Base-by-base conservation (phyloP, 2,329 filamentous ascomycete species). In the Colletotrichum sp. region DNA sequence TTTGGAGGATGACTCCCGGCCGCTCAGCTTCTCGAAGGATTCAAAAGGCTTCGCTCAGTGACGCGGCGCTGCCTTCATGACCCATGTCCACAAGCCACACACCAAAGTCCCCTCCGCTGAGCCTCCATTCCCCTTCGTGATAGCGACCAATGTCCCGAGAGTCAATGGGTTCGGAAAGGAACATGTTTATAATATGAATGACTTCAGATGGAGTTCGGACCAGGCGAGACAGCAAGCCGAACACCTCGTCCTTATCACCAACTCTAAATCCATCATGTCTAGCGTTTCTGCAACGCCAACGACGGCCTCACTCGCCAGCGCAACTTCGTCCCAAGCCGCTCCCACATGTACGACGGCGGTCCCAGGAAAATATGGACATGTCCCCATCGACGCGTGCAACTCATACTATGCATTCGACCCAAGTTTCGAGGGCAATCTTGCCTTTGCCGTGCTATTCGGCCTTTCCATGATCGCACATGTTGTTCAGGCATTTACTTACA, bases 371-470 rank as follows among this genome's bases (percentile, higher is more conserved):
- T 80, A 84, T 61, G 83, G 83, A 2, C 73, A 79, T 70, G 82
- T 84, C 8, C 82, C 83, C 10, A 36, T 78, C 18, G 79, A 79
- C 32, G 79, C 83, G 2, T 85, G 83, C 74, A 82, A 84, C 55
- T 77, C 81, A 28, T 79, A 83, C 65, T 83, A 85, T 64, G 70
- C 69, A 69, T 85, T 81, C 70, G 71, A 84, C 32, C 83, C 83
- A 2, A 81, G 76, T 70, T 85, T 84, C 65, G 79, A 75, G 22
- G 83, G 78, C n/a, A 84, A 84, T 69, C 61, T 82, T 18, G 81
- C 80, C 7, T 84, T 84, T 76, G 80, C 81, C 3, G 78, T 81
- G 12, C 69, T 83, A 2, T 84, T 84, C 67, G 82, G 82, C 3
- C 48, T 82, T 12, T 80, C 78, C 6, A 81, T 80, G 1, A n/a